Base-by-base conservation (phyloP, 495 filamentous ascomycete species). In the Clohesyomyces aquaticus region DNA sequence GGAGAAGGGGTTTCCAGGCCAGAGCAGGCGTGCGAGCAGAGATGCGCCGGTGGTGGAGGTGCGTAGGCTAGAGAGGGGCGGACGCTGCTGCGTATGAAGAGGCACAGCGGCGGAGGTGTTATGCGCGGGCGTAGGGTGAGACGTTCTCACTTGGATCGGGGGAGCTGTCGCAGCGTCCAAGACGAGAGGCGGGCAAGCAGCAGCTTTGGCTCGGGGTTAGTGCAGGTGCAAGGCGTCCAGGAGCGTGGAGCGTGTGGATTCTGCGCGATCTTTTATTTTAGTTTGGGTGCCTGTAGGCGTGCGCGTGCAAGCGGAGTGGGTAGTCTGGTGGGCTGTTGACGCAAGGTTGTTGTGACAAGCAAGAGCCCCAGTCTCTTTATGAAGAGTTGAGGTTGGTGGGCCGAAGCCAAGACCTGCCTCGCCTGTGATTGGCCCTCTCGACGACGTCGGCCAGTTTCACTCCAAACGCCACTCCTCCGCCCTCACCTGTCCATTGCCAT, bases 351-450 rank as follows among this genome's bases (percentile, higher is more conserved):
- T 21, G 51, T 61, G 59, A 43, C 16, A 23, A 41, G 59, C 46
- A 29, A 54, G 2, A 22, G 48, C 48, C 28, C 59, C 28, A 61
- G 48, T 48, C 48, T 43, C 59, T 61, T 54, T 47, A 46, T 52
- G 46, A 60, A 32, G 45, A 52, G 47, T 14, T 60, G 59, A 61
- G 59, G 22, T 41, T 35, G 19, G 59, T 28, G 38, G 42, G 6
- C 22, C 25, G n/a, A 14, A n/a, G 46, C 43, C 27, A 41, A 57
- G 38, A 43, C 41, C 54, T 45, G 28, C 28, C 55, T 32, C 55
- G 29, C 49, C 4, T 29, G 38, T 63, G 41, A 63, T 63, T 63
- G 60, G 60, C 60, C 43, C 41, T 51, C 1, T n/a, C 41, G 42
- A 56, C 51, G 51, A 55, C 51, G 60, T 50, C 42, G 35, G 14